Evolutionary conservation across 306 rosid species (phyloP).

Genomic region (Quercus bicolor): DNA sequence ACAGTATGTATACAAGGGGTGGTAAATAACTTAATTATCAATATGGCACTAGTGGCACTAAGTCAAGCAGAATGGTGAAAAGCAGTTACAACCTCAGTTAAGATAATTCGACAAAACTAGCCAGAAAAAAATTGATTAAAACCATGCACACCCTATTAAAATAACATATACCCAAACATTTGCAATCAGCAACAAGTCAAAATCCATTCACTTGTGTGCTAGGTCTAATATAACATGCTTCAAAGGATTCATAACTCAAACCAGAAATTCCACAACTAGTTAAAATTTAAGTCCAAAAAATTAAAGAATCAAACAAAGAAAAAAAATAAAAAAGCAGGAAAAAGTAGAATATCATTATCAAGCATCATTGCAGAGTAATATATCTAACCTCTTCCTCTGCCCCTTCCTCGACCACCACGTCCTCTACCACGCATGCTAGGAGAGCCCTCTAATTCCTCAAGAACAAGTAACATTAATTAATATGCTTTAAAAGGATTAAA

Average conservation of each 20-base stretch:
- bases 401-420: slow-evolving; percentile 28
- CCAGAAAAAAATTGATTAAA: too few species aligned
- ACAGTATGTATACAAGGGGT: too few species aligned
- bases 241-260: neutral
- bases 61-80: too few species aligned
- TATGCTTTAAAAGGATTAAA: neutral
- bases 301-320: neutral
- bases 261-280: neutral
- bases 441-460: slow-evolving; percentile 10
- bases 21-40: too few species aligned
- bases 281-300: neutral
- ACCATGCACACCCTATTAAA: too few species aligned
- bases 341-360: neutral
- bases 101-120: too few species aligned
- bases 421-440: slow-evolving; percentile 19
- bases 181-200: neutral
- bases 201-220: neutral
- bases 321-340: neutral
- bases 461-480: neutral
- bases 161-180: neutral
- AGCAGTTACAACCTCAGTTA: too few species aligned
- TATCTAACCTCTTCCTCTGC: slow-evolving; percentile 12
- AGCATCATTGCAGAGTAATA: neutral
- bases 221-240: neutral
- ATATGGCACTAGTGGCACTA: too few species aligned